These are phyloP conservation scores for Capronia americana DNA, from an alignment of 2,329 filamentous ascomycete genomes.

Conservation along the genomic window DNA sequence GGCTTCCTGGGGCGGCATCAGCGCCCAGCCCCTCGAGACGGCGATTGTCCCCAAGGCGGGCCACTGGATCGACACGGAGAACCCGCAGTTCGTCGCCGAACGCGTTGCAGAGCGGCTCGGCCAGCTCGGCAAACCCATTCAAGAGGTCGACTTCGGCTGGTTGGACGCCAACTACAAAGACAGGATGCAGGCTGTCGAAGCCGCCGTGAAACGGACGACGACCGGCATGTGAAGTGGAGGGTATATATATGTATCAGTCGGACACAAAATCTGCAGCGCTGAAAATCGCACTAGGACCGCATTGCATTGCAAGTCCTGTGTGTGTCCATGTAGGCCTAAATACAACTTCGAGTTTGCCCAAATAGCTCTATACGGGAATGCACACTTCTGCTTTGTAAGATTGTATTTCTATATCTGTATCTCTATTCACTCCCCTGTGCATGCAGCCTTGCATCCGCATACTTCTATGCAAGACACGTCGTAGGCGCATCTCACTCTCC, in stretches of 20 bases:
- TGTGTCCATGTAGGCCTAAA: too few species aligned
- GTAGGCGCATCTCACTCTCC: not conserved
- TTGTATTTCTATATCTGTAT: too few species aligned
- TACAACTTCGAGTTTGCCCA: too few species aligned
- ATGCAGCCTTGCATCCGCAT: too few species aligned
- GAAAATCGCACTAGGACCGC: too few species aligned
- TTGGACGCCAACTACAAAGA: not conserved
- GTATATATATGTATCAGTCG: not conserved
- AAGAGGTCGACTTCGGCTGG: conserved; percentile 1
- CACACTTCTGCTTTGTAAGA: too few species aligned
- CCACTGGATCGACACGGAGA: conserved; percentile 1
- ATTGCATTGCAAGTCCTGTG: too few species aligned
- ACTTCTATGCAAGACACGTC: too few species aligned
- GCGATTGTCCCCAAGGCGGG: not conserved
- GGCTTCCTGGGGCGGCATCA: not conserved
- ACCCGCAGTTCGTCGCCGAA: conserved; percentile 4
- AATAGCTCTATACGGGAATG: too few species aligned
- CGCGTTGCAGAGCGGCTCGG: not conserved
- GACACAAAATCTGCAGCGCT: not conserved
- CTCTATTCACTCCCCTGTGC: too few species aligned
- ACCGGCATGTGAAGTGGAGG: too few species aligned
- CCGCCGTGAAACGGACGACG: not conserved
- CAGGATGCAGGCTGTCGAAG: not conserved
- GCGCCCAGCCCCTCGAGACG: not conserved
- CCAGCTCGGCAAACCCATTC: not conserved